Conservation (phyloP, 2,329 filamentous ascomycete species). For the Calcarisporium arbuscula region DNA sequence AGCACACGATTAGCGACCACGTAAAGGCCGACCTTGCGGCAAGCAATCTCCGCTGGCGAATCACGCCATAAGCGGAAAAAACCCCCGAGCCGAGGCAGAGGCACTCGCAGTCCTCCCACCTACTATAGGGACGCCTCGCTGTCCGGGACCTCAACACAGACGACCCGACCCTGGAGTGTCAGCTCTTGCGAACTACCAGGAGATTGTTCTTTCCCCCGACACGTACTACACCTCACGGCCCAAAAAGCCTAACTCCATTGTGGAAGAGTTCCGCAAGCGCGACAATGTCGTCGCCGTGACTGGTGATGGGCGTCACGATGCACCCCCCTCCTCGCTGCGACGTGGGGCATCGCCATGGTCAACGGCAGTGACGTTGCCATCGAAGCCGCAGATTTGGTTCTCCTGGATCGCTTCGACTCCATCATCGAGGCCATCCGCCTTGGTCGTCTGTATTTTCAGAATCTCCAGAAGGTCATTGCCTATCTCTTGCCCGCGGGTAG, state of each 20-base stretch:
- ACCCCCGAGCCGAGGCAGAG: constrained; percentile 12
- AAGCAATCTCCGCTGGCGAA: constrained; percentile 50
- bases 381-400: constrained; percentile 56
- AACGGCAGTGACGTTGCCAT: constrained; percentile 60
- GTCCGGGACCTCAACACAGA: constrained; percentile 30
- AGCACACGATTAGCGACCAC: too few species aligned
- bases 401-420: constrained; percentile 65
- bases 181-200: constrained; percentile 45
- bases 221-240: constrained; percentile 63
- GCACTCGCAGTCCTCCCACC: too few species aligned
- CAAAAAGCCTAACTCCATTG: constrained; percentile 68
- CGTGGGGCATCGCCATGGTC: constrained; percentile 64
- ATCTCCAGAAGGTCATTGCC: constrained; percentile 34
- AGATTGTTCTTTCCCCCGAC: constrained; percentile 62
- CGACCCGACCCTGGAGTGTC: constrained; percentile 44
- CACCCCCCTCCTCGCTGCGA: constrained; percentile 57
- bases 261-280: constrained; percentile 56
- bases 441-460: constrained; percentile 34
- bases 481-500: constrained; percentile 45
- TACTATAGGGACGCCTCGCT: constrained; percentile 12
- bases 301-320: constrained; percentile 67
- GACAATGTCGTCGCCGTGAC: constrained; percentile 62
- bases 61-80: constrained; percentile 13
- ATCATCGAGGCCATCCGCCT: constrained; percentile 59
- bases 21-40: constrained; percentile 60